Conservation (phyloP, 2,329 filamentous ascomycete genomes). For the Penicillium sp. region DNA sequence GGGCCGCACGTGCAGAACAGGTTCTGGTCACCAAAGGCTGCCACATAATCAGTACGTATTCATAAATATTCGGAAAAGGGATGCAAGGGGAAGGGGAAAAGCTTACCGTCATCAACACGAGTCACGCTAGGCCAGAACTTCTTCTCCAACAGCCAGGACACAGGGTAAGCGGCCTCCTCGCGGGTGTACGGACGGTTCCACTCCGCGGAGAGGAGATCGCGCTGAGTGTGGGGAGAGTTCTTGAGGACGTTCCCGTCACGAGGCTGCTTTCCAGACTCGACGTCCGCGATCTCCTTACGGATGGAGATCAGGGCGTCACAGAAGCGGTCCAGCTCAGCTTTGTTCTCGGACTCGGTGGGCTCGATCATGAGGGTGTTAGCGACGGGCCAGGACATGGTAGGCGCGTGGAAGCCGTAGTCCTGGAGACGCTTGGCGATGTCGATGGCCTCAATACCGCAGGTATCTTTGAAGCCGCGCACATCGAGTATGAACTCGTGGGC, state of each 20-base stretch:
- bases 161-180: conserved; percentile 82
- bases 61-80: not conserved
- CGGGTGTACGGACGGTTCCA: conserved; percentile 83
- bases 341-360: conserved; percentile 89
- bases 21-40: conserved; percentile 86
- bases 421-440: conserved; percentile 95
- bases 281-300: conserved; percentile 74
- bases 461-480: conserved; percentile 77
- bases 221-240: conserved; percentile 81
- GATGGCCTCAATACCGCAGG: conserved; percentile 81
- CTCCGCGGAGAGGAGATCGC: conserved; percentile 70
- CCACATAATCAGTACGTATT: conserved; percentile 23
- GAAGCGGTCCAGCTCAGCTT: conserved; percentile 90
- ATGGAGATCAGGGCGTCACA: conserved; percentile 87
- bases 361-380: conserved; percentile 97
- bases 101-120: conserved; percentile 80
- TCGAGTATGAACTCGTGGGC: conserved; percentile 98
- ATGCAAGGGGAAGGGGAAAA: not conserved
- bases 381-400: conserved; percentile 96
- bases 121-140: conserved; percentile 95
- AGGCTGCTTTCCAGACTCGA: conserved; percentile 77
- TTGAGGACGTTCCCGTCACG: conserved; percentile 80
- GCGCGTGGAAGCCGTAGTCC: conserved; percentile 96
- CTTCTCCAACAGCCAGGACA: conserved; percentile 82
- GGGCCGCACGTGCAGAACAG: conserved; percentile 93